These are phyloP conservation scores for Boletus rubescentipes DNA, from an alignment of 768 basidiomycete species.

Conservation along the genomic window DNA sequence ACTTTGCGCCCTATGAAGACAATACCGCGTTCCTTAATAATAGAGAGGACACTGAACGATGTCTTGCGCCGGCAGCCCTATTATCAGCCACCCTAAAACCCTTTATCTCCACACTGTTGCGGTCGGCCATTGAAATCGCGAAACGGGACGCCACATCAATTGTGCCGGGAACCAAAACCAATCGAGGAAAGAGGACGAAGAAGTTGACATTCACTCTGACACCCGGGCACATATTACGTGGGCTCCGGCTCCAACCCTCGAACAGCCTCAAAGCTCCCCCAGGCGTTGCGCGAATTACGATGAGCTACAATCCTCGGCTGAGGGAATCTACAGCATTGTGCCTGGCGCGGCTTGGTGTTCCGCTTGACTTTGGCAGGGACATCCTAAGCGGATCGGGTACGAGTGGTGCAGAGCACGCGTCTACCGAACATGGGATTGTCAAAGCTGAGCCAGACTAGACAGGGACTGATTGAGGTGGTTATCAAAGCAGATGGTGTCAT, in stretches of 20 bases:
- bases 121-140: slow-evolving; percentile 32
- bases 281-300: background rate
- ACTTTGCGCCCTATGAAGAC: slow-evolving; percentile 6
- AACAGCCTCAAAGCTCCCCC: slow-evolving; percentile 1
- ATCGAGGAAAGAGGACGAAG: slow-evolving; percentile 24
- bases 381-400: background rate
- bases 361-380: slow-evolving; percentile 20
- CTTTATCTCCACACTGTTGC: slow-evolving; percentile 35
- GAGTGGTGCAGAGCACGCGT: background rate
- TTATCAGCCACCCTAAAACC: slow-evolving; percentile 34
- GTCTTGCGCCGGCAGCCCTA: slow-evolving; percentile 38
- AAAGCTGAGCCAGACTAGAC: slow-evolving; percentile 15
- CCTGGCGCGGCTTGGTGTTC: slow-evolving; percentile 33
- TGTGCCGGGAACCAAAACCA: slow-evolving; percentile 15
- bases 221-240: slow-evolving; percentile 41
- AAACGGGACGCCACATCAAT: slow-evolving; percentile 32
- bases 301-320: slow-evolving; percentile 1
- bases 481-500: background rate
- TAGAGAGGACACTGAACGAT: slow-evolving; percentile 21
- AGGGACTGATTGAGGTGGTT: background rate
- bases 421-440: background rate
- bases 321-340: slow-evolving; percentile 27
- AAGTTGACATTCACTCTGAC: slow-evolving; percentile 33
- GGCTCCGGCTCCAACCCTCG: slow-evolving; percentile 23
- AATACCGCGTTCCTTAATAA: slow-evolving; percentile 7